Evolutionary conservation across 2,329 filamentous ascomycete genomes (phyloP).

Genomic region (Alternaria sp.): DNA sequence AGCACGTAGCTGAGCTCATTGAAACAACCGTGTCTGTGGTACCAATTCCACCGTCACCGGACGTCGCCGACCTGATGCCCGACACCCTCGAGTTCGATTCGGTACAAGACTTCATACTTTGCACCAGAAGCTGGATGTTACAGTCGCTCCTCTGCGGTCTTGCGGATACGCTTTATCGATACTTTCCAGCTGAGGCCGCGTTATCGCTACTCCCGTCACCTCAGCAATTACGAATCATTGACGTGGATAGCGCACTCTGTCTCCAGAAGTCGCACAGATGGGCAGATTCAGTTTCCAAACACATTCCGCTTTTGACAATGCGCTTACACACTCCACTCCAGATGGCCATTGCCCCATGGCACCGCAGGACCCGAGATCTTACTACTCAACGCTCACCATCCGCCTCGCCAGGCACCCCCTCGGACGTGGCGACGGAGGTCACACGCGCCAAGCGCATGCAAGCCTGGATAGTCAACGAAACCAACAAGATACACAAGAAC

Average conservation of each 20-base stretch:
- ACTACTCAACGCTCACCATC: neutral
- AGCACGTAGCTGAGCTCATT: constrained; percentile 24
- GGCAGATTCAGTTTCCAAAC: constrained; percentile 24
- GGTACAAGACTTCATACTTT: constrained; percentile 30
- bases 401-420: neutral
- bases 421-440: constrained; percentile 6
- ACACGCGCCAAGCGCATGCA: constrained; percentile 30
- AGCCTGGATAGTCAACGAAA: constrained; percentile 25
- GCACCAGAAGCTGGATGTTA: constrained; percentile 38
- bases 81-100: constrained; percentile 29
- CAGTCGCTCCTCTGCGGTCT: constrained; percentile 32
- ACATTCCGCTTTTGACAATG: constrained; percentile 33
- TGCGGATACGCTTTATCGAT: constrained; percentile 29
- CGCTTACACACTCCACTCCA: constrained; percentile 39
- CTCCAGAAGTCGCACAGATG: constrained; percentile 33
- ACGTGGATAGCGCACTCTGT: constrained; percentile 26
- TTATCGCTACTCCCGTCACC: constrained; percentile 26
- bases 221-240: constrained; percentile 18
- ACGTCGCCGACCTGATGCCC: constrained; percentile 28
- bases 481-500: constrained; percentile 29
- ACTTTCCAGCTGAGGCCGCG: constrained; percentile 25
- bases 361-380: constrained; percentile 24
- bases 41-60: constrained; percentile 14
- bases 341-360: constrained; percentile 35
- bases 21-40: constrained; percentile 18